Percentiles rank a stretch among this genome's conserved stretches.
Evolutionary conservation across 140 eudicot species (phyloP).

Genomic region (Ambrosia hybrid): DNA sequence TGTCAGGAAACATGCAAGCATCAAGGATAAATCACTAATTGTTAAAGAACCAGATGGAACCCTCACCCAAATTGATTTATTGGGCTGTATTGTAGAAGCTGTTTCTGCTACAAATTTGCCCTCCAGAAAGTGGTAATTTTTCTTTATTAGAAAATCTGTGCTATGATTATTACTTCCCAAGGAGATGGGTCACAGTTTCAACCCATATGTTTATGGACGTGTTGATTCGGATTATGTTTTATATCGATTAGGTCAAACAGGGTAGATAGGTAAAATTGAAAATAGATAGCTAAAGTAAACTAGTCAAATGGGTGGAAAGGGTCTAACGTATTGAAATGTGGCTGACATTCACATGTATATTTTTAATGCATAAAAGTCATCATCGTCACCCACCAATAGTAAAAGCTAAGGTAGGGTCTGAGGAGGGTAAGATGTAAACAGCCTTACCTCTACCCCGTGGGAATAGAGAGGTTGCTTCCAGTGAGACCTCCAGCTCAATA

Average conservation of each 20-base stretch:
- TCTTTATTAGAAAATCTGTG: slow-evolving; percentile 3
- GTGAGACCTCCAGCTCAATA: too few species aligned
- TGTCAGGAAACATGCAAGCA: slow-evolving; percentile 64
- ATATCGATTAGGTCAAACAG: background rate
- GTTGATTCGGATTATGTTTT: background rate
- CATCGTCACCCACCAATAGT: too few species aligned
- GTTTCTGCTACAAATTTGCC: slow-evolving; percentile 86
- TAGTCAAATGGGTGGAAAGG: background rate
- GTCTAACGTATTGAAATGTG: background rate
- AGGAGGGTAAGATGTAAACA: too few species aligned
- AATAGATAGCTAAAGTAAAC: background rate
- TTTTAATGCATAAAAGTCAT: too few species aligned
- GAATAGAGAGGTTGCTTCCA: too few species aligned
- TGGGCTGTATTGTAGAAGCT: slow-evolving; percentile 65
- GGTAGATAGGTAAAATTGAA: background rate
- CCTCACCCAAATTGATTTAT: slow-evolving; percentile 41
- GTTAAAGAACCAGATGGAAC: slow-evolving; percentile 66
- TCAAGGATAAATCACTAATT: slow-evolving; percentile 64
- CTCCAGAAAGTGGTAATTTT: slow-evolving; percentile 75
- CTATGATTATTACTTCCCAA: background rate
- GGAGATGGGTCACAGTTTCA: background rate
- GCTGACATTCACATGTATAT: background rate
- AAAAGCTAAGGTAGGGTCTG: too few species aligned
- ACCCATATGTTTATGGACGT: background rate
- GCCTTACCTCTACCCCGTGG: too few species aligned